Percentiles rank a stretch among this genome's conserved stretches.
Evolutionary conservation across 1,284 basidiomycete species (phyloP).

Genomic region (Ganoderma leucocontextum): DNA sequence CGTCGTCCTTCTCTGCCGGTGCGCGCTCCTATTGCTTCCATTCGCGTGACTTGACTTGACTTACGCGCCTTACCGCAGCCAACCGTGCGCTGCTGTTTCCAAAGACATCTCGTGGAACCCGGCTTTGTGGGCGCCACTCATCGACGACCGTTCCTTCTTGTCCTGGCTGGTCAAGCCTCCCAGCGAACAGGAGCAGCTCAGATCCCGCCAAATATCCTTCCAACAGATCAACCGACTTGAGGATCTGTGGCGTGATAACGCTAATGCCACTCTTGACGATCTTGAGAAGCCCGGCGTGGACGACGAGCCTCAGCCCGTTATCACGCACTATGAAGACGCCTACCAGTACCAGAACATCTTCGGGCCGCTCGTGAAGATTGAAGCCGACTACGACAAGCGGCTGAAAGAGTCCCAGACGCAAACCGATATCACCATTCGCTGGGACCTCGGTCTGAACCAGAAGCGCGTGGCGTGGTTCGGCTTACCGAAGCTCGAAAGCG

Average conservation of each 20-base stretch:
- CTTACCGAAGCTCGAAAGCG: slow-evolving; percentile 96
- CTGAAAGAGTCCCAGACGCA: slow-evolving; percentile 99
- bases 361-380: slow-evolving; percentile 98
- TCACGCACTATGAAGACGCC: slow-evolving; percentile 95
- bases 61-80: slow-evolving; percentile 55
- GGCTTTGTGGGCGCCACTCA: slow-evolving; percentile 96
- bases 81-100: slow-evolving; percentile 97
- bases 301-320: slow-evolving; percentile 93
- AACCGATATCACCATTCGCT: slow-evolving; percentile 93
- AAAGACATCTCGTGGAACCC: slow-evolving; percentile 99
- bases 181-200: slow-evolving; percentile 92
- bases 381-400: slow-evolving; percentile 98
- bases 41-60: neutral
- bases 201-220: slow-evolving; percentile 96
- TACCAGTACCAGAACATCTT: slow-evolving; percentile 99
- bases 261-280: slow-evolving; percentile 93
- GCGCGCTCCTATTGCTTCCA: slow-evolving; percentile 40
- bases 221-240: slow-evolving; percentile 97
- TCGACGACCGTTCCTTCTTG: slow-evolving; percentile 97
- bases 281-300: slow-evolving; percentile 96
- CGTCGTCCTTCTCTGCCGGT: slow-evolving; percentile 98
- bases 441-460: slow-evolving; percentile 98
- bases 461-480: slow-evolving; percentile 98
- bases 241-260: slow-evolving; percentile 98
- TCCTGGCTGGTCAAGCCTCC: slow-evolving; percentile 99